These are phyloP conservation scores for Trichosporon coremiiforme DNA, from an alignment of 1,284 basidiomycete species.

Conservation along the genomic window DNA sequence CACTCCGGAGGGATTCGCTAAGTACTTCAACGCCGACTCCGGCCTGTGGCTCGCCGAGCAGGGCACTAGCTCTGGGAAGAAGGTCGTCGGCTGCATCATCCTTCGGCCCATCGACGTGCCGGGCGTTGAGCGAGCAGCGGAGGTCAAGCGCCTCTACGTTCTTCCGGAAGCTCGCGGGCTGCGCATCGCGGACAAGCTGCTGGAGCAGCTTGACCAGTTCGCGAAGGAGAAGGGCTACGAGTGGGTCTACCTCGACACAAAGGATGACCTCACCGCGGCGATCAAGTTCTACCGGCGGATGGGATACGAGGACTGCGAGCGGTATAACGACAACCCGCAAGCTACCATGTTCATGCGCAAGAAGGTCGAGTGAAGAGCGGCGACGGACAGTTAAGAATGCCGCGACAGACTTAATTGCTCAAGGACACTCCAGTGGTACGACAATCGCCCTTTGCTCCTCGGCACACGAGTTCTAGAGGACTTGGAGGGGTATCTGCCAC, in stretches of 20 bases:
- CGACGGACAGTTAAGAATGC: constrained; percentile 84
- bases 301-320: constrained; percentile 24
- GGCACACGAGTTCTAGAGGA: too few species aligned
- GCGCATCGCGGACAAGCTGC: constrained; percentile 20
- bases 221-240: constrained; percentile 16
- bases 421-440: too few species aligned
- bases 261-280: constrained; percentile 24
- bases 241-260: constrained; percentile 26
- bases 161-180: constrained; percentile 19
- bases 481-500: too few species aligned
- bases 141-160: constrained; percentile 29
- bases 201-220: constrained; percentile 18
- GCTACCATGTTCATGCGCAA: constrained; percentile 28
- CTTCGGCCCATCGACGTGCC: constrained; percentile 18
- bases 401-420: too few species aligned
- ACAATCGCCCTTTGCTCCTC: too few species aligned
- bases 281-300: constrained; percentile 26
- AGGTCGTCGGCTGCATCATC: constrained; percentile 26
- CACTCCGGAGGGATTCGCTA: constrained; percentile 36
- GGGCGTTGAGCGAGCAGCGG: neutral
- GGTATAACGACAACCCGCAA: constrained; percentile 29
- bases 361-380: constrained; percentile 58
- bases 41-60: constrained; percentile 35
- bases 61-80: neutral
- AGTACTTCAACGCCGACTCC: constrained; percentile 37